Base-by-base conservation (phyloP, 768 basidiomycete species). In the Amanita exitialis region DNA sequence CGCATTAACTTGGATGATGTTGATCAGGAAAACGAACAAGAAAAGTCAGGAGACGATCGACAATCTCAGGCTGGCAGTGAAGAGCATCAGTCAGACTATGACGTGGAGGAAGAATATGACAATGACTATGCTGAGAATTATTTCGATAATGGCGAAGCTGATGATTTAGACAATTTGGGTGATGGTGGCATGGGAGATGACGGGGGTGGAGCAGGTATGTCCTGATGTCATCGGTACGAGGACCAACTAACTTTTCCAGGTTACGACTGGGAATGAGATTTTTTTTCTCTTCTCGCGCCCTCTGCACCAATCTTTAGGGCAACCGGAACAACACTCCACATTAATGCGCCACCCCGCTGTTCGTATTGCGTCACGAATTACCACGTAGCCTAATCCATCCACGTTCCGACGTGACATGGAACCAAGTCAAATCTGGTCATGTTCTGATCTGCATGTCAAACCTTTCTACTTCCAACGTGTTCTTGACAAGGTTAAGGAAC, bases 51-150 rank as follows among this genome's bases (percentile, higher is more conserved):
- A 20, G 81, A 83, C 5, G 86, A 89, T 51, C 70, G 71, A 3
- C 42, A 44, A 15, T 87, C 84, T 27, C 80, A 86, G 13, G 74
- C 64, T 21, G 85, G 79, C 18, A 86, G 85, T 9, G 81, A 84
- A 58, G 77, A 64, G 27, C 75, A 66, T 6, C 79, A 80, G 36
- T 81, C 79, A 21, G 88, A 91, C 63, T 90, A 90, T 60, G 89
- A 90, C 56, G 86, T 87, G 18, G 86, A 90, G 28, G 90, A 94
- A 63, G 89, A 90, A 58, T 90, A 91, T 60, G 90, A 91, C 64
- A 90, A 92, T 57, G 90, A 92, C 55, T 92, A 92, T 55, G 89
- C 84, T 2, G 85, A 86, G 54, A 89, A 92, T 61, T 91, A 92
- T 72, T 92, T 92, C 62, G 89, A 92, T 63, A 90, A 90, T 49